Base-by-base conservation (phyloP, 768 basidiomycete species). In the Leucocoprinus sp. region DNA sequence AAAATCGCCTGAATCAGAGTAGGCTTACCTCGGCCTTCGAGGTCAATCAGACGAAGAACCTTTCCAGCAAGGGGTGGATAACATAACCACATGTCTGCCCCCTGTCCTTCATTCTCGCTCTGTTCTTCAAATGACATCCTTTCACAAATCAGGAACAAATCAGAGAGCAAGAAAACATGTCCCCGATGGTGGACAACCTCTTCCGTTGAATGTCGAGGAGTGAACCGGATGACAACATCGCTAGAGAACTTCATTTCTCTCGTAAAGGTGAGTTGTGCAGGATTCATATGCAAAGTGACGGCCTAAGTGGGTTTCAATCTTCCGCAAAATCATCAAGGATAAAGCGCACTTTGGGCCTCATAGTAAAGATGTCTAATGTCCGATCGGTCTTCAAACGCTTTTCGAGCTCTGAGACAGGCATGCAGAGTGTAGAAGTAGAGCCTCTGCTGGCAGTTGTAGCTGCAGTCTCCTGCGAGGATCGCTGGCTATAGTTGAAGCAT, bases 1-100 rank as follows among this genome's bases (percentile, higher is more conserved):
- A 22, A 31, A 28, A 24, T 43, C 8, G 14, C 1, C 12, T 11
- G 6, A 21, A 27, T 19, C 29, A 8, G 37, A n/a, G 23, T 36
- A 37, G 21, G 63, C 76, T 46, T 49, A 78, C 89, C 76, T 71
- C 74, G 72, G 27, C 72, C 80, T 45, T 69, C 67, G 3, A 76
- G 69, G 51, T 81, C 81, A 7, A 68, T 68, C 3, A 88, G 82
- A 48, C 75, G 74, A 43, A 99, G 70, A 55, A 96, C 93, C 60
- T 95, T 97, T 4, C 93, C 95, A 9, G 96, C 84, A 26, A 99
- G 68, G 4, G 96, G 96, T 14, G 96, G 96, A 67, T 96, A 99
- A 53, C 83, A 79, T 37, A 99, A 69, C 80, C 82, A 89, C 82
- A 95, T 85, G 57, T 96, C 91, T 4, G 82, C 73, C 8, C 79